Evolutionary conservation across 352 stramenopile genomes (phyloP).

Genomic region (Phytopythium boreale): DNA sequence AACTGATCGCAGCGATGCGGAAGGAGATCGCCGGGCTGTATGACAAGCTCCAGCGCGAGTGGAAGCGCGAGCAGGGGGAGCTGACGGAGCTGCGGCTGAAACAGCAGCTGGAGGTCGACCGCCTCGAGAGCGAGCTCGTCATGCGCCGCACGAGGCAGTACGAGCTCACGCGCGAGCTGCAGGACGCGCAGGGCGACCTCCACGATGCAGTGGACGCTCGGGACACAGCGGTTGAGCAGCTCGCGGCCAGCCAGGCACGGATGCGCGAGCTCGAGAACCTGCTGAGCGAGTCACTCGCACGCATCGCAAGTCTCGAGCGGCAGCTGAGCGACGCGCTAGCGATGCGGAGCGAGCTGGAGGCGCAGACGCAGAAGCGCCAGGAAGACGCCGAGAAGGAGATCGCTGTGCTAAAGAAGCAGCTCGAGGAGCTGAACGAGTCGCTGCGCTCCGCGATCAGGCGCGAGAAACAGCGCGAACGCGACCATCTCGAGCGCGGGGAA

Average conservation of each 20-base stretch:
- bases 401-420: conserved; percentile 30
- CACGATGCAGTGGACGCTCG: conserved; percentile 31
- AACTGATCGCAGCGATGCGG: conserved; percentile 25
- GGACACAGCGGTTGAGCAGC: conserved; percentile 44
- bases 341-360: conserved; percentile 35
- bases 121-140: conserved; percentile 65
- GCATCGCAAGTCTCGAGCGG: conserved; percentile 13
- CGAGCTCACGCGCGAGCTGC: conserved; percentile 68
- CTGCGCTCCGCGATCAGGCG: conserved; percentile 25
- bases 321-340: not conserved
- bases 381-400: conserved; percentile 24
- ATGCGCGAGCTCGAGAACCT: conserved; percentile 67
- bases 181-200: conserved; percentile 50
- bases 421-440: conserved; percentile 42
- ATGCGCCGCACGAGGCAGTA: conserved; percentile 77
- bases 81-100: conserved; percentile 35
- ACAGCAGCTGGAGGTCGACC: conserved; percentile 59
- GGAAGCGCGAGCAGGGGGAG: conserved; percentile 43
- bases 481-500: conserved; percentile 36
- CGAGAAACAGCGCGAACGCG: conserved; percentile 41
- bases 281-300: conserved; percentile 48
- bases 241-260: conserved; percentile 35
- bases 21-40: conserved; percentile 32
- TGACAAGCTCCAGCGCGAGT: conserved; percentile 52
- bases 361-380: conserved; percentile 16